Evolutionary conservation across 2,329 filamentous ascomycete species (phyloP).

Genomic region (Harringtonia lauricola): DNA sequence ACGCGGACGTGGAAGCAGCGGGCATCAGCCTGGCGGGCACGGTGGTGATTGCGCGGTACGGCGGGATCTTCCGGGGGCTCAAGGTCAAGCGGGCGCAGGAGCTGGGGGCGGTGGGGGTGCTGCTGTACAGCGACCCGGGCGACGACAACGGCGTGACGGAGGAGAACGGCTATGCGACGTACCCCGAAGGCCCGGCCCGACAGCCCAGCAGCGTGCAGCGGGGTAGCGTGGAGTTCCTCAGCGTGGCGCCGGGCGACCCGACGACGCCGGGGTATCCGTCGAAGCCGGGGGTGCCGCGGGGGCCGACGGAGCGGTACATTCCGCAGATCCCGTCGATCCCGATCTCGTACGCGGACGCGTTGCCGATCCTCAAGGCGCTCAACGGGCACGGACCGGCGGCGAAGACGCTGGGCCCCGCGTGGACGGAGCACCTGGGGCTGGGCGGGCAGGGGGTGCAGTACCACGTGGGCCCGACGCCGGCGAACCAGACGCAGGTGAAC

Average conservation of each 20-base stretch:
- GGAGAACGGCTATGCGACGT: conserved; percentile 65
- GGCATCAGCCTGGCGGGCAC: conserved; percentile 72
- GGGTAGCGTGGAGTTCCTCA: conserved; percentile 75
- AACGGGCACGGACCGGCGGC: conserved; percentile 80
- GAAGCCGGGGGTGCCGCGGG: conserved; percentile 73
- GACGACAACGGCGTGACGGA: conserved; percentile 78
- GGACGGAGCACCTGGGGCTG: conserved; percentile 61
- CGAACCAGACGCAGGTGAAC: conserved; percentile 53
- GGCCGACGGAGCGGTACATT: conserved; percentile 57
- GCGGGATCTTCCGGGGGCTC: conserved; percentile 74
- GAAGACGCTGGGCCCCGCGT: conserved; percentile 59
- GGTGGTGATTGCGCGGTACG: conserved; percentile 80
- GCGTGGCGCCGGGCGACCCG: conserved; percentile 60
- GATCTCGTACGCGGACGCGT: conserved; percentile 76
- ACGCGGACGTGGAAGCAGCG: conserved; percentile 65
- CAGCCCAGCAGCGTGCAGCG: conserved; percentile 84
- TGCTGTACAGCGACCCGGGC: conserved; percentile 82
- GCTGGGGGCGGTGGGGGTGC: conserved; percentile 72
- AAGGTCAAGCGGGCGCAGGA: conserved; percentile 92
- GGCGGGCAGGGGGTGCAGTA: conserved; percentile 74
- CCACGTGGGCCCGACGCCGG: conserved; percentile 73
- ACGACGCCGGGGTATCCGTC: conserved; percentile 92
- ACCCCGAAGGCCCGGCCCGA: conserved; percentile 78
- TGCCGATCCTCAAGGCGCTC: conserved; percentile 79
- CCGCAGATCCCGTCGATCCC: conserved; percentile 85